Evolutionary conservation across 73 alveolate genomes (phyloP), one percentile per base, ranked within the genome.

Genomic region (Paramecium tetraurelia): DNA sequence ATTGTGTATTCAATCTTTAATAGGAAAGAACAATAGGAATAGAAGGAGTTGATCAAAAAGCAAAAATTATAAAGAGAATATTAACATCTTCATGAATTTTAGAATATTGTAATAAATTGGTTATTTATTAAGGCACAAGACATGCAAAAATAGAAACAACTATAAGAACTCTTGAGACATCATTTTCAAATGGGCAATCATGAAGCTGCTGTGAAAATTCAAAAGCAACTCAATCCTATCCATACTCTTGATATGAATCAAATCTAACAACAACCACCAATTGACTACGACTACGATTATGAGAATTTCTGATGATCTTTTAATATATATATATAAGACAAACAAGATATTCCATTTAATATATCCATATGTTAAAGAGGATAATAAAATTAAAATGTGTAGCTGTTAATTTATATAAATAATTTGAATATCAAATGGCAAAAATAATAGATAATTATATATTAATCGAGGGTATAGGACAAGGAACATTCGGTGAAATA

Each of bases 401-500:
- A 63, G 84, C 84, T 63, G 84, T 63, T 63, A 63, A 63, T 63
- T 63, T 20, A 53, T 53, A 53, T 53, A 53, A 53, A 53, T 53
- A 53, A 63, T 63, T 31, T 63, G 41, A 31, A 63, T 31, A 63
- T 72, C 40, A 72, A 71, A 89, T 89, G 94, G 94, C 94, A 22
- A 89, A 89, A 50, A 89, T 89, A 21, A 89, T 89, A 10, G 94
- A 89, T 89, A 89, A 89, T 63, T 89, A 89, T 50, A 89, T 89
- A 18, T 58, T 89, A 41, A 70, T 89, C 18, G 94, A 89, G 50
- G 92, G 63, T 16, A 89, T 89, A 14, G 86, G 94, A 20, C 31
- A 70, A 50, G 94, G 94, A 18, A 89, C 92, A 9, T 89, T 89
- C 71, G 94, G 94, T 41, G 94, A 89, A 44, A 89, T 89, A 5